Evolutionary conservation across 441 rosid species (phyloP).

Genomic region (Erysimum cheiri): DNA sequence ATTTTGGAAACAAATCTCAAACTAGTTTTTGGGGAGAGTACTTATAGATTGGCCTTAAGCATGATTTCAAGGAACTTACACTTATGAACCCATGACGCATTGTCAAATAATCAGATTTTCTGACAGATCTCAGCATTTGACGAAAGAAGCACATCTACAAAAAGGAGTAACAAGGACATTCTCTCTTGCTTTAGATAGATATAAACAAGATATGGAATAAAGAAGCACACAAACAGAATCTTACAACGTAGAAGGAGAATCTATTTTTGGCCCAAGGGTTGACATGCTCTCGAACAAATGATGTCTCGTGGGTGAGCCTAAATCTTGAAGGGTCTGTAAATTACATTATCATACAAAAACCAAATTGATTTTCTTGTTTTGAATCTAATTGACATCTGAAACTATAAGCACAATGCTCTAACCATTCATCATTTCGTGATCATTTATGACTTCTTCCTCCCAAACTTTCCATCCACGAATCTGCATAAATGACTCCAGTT

Average conservation of each 20-base stretch:
- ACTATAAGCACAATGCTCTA: slow-evolving; percentile 8
- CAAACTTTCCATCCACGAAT: slow-evolving; percentile 91
- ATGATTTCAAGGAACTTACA: slow-evolving; percentile 54
- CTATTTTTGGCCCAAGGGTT: slow-evolving; percentile 59
- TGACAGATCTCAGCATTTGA: slow-evolving; percentile 85
- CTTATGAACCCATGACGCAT: slow-evolving; percentile 87
- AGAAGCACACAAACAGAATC: slow-evolving; percentile 31
- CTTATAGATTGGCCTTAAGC: slow-evolving; percentile 11
- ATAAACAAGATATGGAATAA: neutral
- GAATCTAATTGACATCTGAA: slow-evolving; percentile 5
- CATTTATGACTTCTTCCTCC: slow-evolving; percentile 59
- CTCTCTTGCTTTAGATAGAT: neutral
- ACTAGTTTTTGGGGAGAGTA: neutral
- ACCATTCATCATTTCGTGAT: slow-evolving; percentile 61
- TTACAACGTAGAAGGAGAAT: slow-evolving; percentile 67
- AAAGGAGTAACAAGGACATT: neutral
- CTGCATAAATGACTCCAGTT: slow-evolving; percentile 46
- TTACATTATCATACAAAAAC: too few species aligned
- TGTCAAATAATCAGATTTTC: slow-evolving; percentile 79
- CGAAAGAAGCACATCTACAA: slow-evolving; percentile 80
- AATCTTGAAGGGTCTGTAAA: slow-evolving; percentile 74
- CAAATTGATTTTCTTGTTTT: too few species aligned
- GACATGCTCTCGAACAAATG: slow-evolving; percentile 80
- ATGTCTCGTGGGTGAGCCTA: slow-evolving; percentile 92
- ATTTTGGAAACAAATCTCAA: slow-evolving; percentile 4